Evolutionary conservation across 2,329 filamentous ascomycete species (phyloP).

Genomic region (Dendryphion nanum): DNA sequence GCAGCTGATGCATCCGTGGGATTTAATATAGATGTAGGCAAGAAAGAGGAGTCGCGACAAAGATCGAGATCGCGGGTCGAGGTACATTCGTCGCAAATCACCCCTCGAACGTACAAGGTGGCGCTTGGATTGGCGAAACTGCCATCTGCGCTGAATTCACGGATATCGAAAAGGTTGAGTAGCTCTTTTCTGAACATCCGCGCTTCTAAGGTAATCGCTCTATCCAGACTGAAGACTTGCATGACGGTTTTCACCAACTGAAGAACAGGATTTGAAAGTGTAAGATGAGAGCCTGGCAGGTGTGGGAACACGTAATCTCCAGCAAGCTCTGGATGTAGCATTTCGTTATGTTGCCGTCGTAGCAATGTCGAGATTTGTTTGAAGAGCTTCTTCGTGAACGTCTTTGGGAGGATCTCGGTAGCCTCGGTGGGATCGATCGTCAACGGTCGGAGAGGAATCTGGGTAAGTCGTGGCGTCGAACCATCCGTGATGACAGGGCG

Average conservation of each 20-base stretch:
- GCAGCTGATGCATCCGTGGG: conserved; percentile 45
- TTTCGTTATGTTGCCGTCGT: conserved; percentile 80
- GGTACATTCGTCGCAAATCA: conserved; percentile 89
- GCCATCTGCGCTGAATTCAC: conserved; percentile 88
- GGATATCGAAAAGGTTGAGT: conserved; percentile 85
- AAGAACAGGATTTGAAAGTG: conserved; percentile 68
- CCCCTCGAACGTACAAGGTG: conserved; percentile 67
- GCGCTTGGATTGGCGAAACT: conserved; percentile 83
- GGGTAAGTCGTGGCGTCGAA: conserved; percentile 56
- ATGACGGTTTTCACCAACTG: conserved; percentile 91
- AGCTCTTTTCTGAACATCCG: conserved; percentile 86
- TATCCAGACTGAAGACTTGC: conserved; percentile 88
- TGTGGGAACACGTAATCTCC: conserved; percentile 82
- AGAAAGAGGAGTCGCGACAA: conserved; percentile 81
- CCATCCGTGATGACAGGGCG: conserved; percentile 52
- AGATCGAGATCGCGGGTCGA: conserved; percentile 86
- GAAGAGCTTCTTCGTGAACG: conserved; percentile 85
- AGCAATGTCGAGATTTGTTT: conserved; percentile 84
- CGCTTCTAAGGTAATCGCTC: conserved; percentile 84
- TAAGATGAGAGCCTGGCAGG: conserved; percentile 70
- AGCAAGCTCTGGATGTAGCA: conserved; percentile 84
- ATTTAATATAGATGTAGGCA: no score
- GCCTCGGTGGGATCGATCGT: conserved; percentile 57
- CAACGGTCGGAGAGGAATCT: conserved; percentile 57
- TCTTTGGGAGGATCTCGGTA: conserved; percentile 70